Evolutionary conservation across 345 rosid genomes (phyloP), one percentile per base, ranked within the genome.

Genomic region (Lumnitzera littorea): DNA sequence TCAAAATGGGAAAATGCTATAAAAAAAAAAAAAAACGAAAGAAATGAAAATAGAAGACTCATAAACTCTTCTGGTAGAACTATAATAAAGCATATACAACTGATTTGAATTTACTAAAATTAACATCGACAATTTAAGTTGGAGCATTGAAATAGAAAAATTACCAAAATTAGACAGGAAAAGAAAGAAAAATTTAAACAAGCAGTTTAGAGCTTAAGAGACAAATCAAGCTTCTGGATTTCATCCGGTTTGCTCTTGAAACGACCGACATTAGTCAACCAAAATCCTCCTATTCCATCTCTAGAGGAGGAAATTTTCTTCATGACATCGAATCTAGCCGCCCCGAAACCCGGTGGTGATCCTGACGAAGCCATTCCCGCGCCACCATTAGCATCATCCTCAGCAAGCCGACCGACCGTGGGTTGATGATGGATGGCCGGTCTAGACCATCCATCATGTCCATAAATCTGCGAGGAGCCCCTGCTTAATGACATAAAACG

Each of bases 161-260:
- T 36, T 36, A 36, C 43, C 1, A 36, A 36, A 36, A 36, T 36
- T 36, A 36, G 11, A 36, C 7, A 1, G 7, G 7, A 29, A 2
- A 29, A 29, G 2, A 6, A 1, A 36, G 11, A 36, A 36, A 36
- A 36, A 36, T 5, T 36, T 29, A 29, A 36, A 36, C 9, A 36
- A 36, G 11, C 43, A 36, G 7, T 9, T 82, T 66, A 91, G 68
- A 91, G 96, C 85, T 88, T 91, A 72, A 91, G 94, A 57, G 96
- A 88, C 82, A 91, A 74, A 74, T 91, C 98, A 70, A 91, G 76
- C 75, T 88, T 83, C 55, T 80, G 83, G 70, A 86, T 65, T 61
- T 84, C 84, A 75, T 80, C 84, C 66, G 78, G 79, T 52, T 72
- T 80, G 48, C 70, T 67, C 79, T 82, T 82, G 62, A 82, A 78